Evolutionary conservation across 129 eudicot species (phyloP), one percentile per base, ranked within the genome.

Genomic region (Escallonia herrerae): DNA sequence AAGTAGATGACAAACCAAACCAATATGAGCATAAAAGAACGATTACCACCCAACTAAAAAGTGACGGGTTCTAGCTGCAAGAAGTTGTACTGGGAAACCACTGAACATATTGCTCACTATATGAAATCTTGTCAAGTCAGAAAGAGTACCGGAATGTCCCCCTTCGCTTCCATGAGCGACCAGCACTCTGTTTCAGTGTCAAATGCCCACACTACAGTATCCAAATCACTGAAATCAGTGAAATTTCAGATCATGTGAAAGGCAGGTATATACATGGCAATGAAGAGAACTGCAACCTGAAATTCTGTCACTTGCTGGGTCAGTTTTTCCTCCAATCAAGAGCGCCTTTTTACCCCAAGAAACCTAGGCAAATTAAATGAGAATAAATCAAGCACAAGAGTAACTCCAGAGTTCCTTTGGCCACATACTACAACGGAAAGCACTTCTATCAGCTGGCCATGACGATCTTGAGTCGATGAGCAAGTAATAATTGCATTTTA

Each of bases 341-440:
- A 93, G 99, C 66, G 75, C 89, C 80, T 93, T 93, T 53, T 89
- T 89, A 5, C 96, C 98, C 95, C 99, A 93, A 51, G 96, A 84
- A 59, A 93, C 89, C 99, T 93, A 60, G 22, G 11, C 54, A 62
- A 40, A 63, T 48, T 60, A 8, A 63, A 57, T 39, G 68, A 58
- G 40, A 15, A 41, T 40, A 64, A 54, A 47, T 8, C 15, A 68
- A 40, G 64, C 59, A 37, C 53, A 53, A 55, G 56, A 61, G 56
- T 6, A 45, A 50, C 44, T 58, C 47, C 61, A 52, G 51, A 15
- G 5, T 53, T 67, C 6, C 6, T 41, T 5, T 45, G 15, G 52
- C n/a, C 60, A 52, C 52, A 44, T 58, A 7, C 63, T 46, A 41
- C 54, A 66, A 43, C 14, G 38, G 14, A 66, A 12, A 22, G 33